These are phyloP conservation scores for Xylaria sp. DNA, from an alignment of 2,329 filamentous ascomycete species.

Conservation along the genomic window DNA sequence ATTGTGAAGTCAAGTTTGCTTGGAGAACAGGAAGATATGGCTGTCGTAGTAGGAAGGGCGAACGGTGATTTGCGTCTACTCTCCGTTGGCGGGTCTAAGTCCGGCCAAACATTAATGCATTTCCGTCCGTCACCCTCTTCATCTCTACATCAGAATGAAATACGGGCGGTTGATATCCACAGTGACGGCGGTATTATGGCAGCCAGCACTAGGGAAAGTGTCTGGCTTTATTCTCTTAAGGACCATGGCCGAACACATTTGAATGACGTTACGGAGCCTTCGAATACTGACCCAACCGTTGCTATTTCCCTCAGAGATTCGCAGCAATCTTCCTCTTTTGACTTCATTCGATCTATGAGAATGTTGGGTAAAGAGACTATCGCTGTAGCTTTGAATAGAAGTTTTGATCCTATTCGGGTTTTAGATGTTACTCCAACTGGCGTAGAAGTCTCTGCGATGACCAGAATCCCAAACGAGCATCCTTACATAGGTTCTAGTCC, in stretches of 20 bases:
- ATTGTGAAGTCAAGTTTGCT: slow-evolving; percentile 52
- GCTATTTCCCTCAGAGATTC: slow-evolving; percentile 40
- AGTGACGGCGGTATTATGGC: slow-evolving; percentile 46
- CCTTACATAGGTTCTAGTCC: slow-evolving; percentile 43
- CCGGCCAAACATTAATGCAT: slow-evolving; percentile 46
- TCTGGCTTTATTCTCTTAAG: slow-evolving; percentile 51
- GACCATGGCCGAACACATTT: slow-evolving; percentile 24
- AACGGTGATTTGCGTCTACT: slow-evolving; percentile 61
- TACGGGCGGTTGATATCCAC: slow-evolving; percentile 52
- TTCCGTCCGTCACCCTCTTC: slow-evolving; percentile 34
- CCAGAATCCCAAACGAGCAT: slow-evolving; percentile 48
- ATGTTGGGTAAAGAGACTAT: slow-evolving; percentile 59
- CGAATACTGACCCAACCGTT: slow-evolving; percentile 37
- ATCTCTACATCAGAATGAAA: slow-evolving; percentile 43
- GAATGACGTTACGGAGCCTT: slow-evolving; percentile 25
- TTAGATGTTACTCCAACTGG: slow-evolving; percentile 59
- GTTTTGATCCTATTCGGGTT: slow-evolving; percentile 57
- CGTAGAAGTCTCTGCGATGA: slow-evolving; percentile 51
- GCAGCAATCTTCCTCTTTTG: slow-evolving; percentile 39
- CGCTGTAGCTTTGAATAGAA: slow-evolving; percentile 58
- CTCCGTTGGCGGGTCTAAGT: slow-evolving; percentile 51
- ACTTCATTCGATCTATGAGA: slow-evolving; percentile 52
- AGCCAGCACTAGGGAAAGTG: slow-evolving; percentile 49
- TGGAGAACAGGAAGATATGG: slow-evolving; percentile 39
- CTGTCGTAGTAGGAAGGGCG: slow-evolving; percentile 60